phyloP scores from a whole-genome alignment of 768 basidiomycete species.

The Boletus pseudo-olivaceus region DNA sequence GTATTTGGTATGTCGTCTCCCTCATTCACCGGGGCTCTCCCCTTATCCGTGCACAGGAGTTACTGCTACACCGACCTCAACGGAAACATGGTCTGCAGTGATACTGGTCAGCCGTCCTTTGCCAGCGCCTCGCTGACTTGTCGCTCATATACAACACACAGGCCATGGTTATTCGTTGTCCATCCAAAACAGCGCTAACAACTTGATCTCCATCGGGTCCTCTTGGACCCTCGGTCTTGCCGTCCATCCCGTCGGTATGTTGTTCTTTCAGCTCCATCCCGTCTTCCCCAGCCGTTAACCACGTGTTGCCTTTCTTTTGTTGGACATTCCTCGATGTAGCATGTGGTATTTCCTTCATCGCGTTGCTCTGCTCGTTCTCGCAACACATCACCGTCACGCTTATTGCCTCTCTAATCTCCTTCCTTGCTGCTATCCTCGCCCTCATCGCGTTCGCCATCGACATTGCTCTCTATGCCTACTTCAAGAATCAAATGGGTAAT shows the following conservation, averaged over 20 bases:
- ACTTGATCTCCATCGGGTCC: constrained; percentile 40
- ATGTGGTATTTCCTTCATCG: constrained; percentile 56
- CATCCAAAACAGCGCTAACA: constrained; percentile 21
- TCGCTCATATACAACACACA: constrained; percentile 17
- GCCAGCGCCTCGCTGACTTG: background rate
- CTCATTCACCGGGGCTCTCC: background rate
- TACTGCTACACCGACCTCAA: constrained; percentile 51
- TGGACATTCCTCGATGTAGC: constrained; percentile 27
- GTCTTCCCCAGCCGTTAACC: background rate
- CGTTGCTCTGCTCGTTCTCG: constrained; percentile 60
- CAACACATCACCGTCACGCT: constrained; percentile 46
- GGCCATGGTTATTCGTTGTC: constrained; percentile 56
- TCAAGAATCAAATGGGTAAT: constrained; percentile 54
- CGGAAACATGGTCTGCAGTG: constrained; percentile 41
- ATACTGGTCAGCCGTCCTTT: constrained; percentile 36
- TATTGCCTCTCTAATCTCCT: constrained; percentile 47
- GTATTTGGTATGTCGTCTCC: constrained; percentile 53
- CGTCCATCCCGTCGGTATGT: constrained; percentile 71
- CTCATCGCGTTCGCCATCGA: constrained; percentile 75
- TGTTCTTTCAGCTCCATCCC: background rate
- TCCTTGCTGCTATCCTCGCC: constrained; percentile 65
- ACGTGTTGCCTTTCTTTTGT: background rate
- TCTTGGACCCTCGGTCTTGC: constrained; percentile 75
- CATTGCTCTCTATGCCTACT: constrained; percentile 64
- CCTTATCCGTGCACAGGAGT: constrained; percentile 42